A percentile compares a stretch with the other conserved stretches of the same genome.
Evolutionary conservation across 2,329 filamentous ascomycete genomes (phyloP).

Genomic region (Trichophyton verrucosum): DNA sequence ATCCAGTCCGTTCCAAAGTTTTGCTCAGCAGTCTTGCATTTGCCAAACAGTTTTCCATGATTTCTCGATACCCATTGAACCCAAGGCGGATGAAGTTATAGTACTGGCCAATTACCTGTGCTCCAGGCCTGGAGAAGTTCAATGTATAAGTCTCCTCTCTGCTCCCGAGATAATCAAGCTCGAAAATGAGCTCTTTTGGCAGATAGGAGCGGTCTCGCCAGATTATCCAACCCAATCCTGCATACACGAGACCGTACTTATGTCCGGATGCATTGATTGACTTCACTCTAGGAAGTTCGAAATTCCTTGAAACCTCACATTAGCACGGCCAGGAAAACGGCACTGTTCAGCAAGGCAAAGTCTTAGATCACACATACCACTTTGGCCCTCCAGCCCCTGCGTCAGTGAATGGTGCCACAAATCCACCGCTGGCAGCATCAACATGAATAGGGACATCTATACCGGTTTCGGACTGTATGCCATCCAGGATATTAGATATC

Average conservation of each 20-base stretch:
- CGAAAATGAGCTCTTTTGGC: slow-evolving; percentile 56
- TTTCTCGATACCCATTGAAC: slow-evolving; percentile 49
- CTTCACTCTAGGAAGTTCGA: slow-evolving; percentile 26
- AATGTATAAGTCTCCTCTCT: slow-evolving; percentile 58
- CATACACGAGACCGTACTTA: slow-evolving; percentile 46
- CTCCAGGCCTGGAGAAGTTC: slow-evolving; percentile 60
- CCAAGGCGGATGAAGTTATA: slow-evolving; percentile 62
- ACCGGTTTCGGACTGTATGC: slow-evolving; percentile 49
- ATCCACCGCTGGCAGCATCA: slow-evolving; percentile 32
- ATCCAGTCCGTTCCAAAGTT: slow-evolving; percentile 51
- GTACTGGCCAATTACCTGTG: slow-evolving; percentile 59
- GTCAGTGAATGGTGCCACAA: slow-evolving; percentile 32
- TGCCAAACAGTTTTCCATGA: slow-evolving; percentile 52
- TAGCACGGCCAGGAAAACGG: neutral
- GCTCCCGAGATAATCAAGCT: slow-evolving; percentile 60
- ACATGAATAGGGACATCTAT: slow-evolving; percentile 51
- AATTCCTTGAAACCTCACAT: slow-evolving; percentile 26
- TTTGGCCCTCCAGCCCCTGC: slow-evolving; percentile 37
- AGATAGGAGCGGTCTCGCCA: slow-evolving; percentile 55
- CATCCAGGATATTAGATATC: slow-evolving; percentile 52
- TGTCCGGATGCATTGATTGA: slow-evolving; percentile 48
- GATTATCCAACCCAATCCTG: slow-evolving; percentile 58
- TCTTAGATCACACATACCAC: slow-evolving; percentile 33
- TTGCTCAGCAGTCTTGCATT: slow-evolving; percentile 54
- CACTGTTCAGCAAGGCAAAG: neutral